A percentile compares a stretch with the other conserved stretches of the same genome.
Conservation (phyloP, 1,284 basidiomycete species). For the Coniferiporia weirii region DNA sequence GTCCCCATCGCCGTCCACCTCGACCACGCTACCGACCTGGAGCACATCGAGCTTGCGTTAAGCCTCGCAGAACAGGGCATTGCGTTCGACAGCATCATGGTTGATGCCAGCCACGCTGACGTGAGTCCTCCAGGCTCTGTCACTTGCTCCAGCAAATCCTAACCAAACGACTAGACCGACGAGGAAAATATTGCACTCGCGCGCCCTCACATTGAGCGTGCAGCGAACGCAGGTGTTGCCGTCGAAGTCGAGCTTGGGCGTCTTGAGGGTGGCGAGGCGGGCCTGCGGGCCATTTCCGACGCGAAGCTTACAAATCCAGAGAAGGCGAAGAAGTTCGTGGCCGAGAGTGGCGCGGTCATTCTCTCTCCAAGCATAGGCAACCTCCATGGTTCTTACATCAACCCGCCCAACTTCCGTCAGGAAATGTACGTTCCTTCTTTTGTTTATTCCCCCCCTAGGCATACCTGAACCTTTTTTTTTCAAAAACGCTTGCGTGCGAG, state of each 20-base stretch:
- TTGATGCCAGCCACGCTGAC: constrained; percentile 46
- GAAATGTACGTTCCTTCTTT: constrained; percentile 34
- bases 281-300: constrained; percentile 42
- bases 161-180: constrained; percentile 32
- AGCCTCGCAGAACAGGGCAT: constrained; percentile 43
- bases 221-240: constrained; percentile 35
- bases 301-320: constrained; percentile 42
- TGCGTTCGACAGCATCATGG: constrained; percentile 48
- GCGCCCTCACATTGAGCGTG: constrained; percentile 41
- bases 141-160: background rate
- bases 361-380: constrained; percentile 47
- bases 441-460: background rate
- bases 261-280: constrained; percentile 48
- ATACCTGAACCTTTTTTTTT: background rate
- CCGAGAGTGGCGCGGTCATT: constrained; percentile 40
- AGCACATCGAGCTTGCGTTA: constrained; percentile 43
- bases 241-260: constrained; percentile 47
- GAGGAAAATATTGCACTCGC: constrained; percentile 46
- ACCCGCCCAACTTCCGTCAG: constrained; percentile 42
- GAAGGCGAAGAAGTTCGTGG: constrained; percentile 41
- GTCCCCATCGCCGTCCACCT: constrained; percentile 46
- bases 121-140: constrained; percentile 21
- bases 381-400: constrained; percentile 41
- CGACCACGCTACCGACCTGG: constrained; percentile 44
- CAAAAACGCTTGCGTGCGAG: background rate